phyloP scores from a whole-genome alignment of 306 rosid genomes.

The Vigna nakashimae region DNA sequence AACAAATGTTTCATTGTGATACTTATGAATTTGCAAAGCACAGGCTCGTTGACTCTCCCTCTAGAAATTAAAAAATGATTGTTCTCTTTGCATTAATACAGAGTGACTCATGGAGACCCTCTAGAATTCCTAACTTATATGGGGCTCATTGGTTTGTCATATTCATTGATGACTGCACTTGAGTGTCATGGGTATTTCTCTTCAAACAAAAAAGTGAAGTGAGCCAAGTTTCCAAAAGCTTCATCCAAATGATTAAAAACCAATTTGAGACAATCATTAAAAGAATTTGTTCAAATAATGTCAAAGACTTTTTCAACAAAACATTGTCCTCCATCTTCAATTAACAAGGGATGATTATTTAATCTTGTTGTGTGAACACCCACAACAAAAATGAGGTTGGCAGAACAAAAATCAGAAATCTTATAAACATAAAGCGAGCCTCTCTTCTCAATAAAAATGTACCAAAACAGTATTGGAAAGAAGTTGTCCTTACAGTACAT shows the following conservation, averaged over 20 bases:
- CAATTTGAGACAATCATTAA: background rate
- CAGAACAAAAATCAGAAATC: background rate
- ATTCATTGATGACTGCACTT: background rate
- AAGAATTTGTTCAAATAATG: background rate
- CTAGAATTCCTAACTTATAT: background rate
- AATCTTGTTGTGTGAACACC: background rate
- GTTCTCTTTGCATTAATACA: background rate
- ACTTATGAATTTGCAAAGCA: conserved; percentile 2
- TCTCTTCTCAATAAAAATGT: background rate
- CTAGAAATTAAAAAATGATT: background rate
- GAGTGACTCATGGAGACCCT: background rate
- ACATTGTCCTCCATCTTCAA: background rate
- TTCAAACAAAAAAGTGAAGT: background rate
- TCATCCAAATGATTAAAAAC: background rate
- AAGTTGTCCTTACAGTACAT: background rate
- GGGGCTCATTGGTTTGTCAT: background rate
- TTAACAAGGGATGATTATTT: background rate
- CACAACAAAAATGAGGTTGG: background rate
- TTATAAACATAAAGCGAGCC: background rate
- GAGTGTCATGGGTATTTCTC: background rate
- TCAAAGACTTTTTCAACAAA: background rate
- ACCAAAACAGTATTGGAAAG: too few species aligned
- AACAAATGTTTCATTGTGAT: background rate
- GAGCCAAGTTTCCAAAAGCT: background rate
- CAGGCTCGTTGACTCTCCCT: background rate